Conservation (phyloP, 2,329 filamentous ascomycete species). For the Verticillium klebahnii region DNA sequence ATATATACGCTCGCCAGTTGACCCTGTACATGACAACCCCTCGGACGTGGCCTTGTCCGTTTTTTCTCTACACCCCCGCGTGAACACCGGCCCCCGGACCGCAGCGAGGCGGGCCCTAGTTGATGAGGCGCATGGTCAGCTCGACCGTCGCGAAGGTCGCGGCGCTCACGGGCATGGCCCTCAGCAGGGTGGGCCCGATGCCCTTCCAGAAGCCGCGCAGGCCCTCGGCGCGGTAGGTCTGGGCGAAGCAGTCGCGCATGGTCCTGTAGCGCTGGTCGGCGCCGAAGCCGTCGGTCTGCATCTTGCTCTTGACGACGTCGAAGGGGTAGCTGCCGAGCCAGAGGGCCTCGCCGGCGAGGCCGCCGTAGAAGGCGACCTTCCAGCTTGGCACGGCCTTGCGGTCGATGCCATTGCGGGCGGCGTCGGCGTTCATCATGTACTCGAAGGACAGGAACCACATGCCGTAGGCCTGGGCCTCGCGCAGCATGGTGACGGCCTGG, state of each 20-base stretch:
- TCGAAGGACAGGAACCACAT: slow-evolving; percentile 95
- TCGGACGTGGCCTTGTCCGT: background rate
- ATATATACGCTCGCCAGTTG: slow-evolving; percentile 5
- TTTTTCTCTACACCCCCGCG: background rate
- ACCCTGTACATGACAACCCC: background rate
- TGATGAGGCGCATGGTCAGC: slow-evolving; percentile 60
- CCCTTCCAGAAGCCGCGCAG: slow-evolving; percentile 90
- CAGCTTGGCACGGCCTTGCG: slow-evolving; percentile 74
- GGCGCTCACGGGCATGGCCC: slow-evolving; percentile 95
- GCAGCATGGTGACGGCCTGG: slow-evolving; percentile 75
- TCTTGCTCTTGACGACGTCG: slow-evolving; percentile 98
- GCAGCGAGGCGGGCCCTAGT: slow-evolving; percentile 18
- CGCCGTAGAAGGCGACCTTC: slow-evolving; percentile 90
- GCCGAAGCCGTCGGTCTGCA: slow-evolving; percentile 96
- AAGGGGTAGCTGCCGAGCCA: slow-evolving; percentile 95
- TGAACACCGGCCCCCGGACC: background rate
- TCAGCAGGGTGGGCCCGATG: slow-evolving; percentile 80
- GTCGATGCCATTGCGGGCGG: slow-evolving; percentile 67
- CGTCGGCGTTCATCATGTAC: slow-evolving; percentile 91
- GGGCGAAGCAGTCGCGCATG: slow-evolving; percentile 85
- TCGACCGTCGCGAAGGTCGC: slow-evolving; percentile 91
- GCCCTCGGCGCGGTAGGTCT: slow-evolving; percentile 77
- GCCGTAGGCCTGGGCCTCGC: slow-evolving; percentile 93
- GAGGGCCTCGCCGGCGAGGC: slow-evolving; percentile 86
- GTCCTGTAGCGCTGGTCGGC: slow-evolving; percentile 63